Base-by-base conservation (phyloP, 2,329 filamentous ascomycete species). In the Rosellinia necatrix region DNA sequence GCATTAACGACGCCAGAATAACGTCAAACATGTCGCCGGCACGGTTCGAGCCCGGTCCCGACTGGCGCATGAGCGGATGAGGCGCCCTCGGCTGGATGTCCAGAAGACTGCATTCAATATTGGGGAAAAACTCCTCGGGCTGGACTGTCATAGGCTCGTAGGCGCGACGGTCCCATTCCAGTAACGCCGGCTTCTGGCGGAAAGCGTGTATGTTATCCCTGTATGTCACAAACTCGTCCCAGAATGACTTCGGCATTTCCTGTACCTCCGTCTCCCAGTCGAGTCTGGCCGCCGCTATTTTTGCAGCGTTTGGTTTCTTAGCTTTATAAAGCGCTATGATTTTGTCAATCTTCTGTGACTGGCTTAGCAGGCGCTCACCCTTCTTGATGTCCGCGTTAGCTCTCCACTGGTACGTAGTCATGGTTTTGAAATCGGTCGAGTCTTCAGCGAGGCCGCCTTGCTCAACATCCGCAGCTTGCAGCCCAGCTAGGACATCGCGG, bases 81-180 rank as follows among this genome's bases (percentile, higher is more conserved):
- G 80, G 72, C 2, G 76, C 68, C 62, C 80, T 79, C 3, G 90
- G 89, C 61, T 86, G 82, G 56, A 91, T 76, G 69, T 92, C 89
- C 13, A 92, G 69, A 3, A 93, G 81, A 9, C 76, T 73, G 52
- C 84, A 76, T 6, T 78, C 74, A 7, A 78, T 71, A 21, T 80
- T 76, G 1, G 90, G 91, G 69, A 80, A 90, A 65, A 91, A 87
- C 62, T 96, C 92, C 1, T 80, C 66, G 0, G 72, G 48, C 4
- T 76, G 58, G 2, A 83, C 80, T 21, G 76, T 71, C 13, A 96
- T 76, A 0, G 91, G 89, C 65, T 96, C 90, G 65, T 84, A 85
- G 2, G 77, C 74, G 13, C 92, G 85, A 1, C 81, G 79, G 70
- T 96, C 91, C 84, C 87, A 92, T 22, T 78, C 65, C 3, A 93